Conservation (phyloP, 129 eudicot species). For the Tagetes patula region DNA sequence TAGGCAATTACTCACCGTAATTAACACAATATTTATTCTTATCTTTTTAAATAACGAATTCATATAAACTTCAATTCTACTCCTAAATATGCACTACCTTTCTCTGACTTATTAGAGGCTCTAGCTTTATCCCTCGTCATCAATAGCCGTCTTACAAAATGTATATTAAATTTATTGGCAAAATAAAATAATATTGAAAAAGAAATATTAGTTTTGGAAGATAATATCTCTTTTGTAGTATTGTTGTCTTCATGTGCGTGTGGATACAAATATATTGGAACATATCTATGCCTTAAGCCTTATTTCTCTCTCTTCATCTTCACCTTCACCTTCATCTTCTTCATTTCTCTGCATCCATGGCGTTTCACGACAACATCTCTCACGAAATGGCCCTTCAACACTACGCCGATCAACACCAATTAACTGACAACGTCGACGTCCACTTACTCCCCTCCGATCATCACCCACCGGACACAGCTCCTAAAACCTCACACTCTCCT, state of each 20-base stretch:
- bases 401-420: constrained; percentile 52
- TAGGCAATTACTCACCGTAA: too few species aligned
- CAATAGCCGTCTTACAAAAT: too few species aligned
- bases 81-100: too few species aligned
- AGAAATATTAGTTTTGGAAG: neutral
- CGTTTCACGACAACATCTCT: constrained; percentile 72
- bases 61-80: too few species aligned
- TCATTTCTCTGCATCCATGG: constrained; percentile 8
- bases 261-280: constrained; percentile 36
- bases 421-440: constrained; percentile 38
- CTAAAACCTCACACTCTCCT: constrained; percentile 30
- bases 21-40: too few species aligned
- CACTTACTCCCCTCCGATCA: constrained; percentile 39
- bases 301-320: neutral
- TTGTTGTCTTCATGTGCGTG: constrained; percentile 45
- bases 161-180: too few species aligned
- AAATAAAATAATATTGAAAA: too few species aligned
- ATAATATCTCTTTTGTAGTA: constrained; percentile 38
- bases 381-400: constrained; percentile 75
- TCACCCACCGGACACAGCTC: neutral
- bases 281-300: constrained; percentile 39
- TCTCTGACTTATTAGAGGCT: too few species aligned
- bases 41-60: too few species aligned
- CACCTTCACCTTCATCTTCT: constrained; percentile 5
- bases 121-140: too few species aligned